These are phyloP conservation scores for Microcera coccophila DNA, from an alignment of 2,329 filamentous ascomycete species.

Conservation along the genomic window DNA sequence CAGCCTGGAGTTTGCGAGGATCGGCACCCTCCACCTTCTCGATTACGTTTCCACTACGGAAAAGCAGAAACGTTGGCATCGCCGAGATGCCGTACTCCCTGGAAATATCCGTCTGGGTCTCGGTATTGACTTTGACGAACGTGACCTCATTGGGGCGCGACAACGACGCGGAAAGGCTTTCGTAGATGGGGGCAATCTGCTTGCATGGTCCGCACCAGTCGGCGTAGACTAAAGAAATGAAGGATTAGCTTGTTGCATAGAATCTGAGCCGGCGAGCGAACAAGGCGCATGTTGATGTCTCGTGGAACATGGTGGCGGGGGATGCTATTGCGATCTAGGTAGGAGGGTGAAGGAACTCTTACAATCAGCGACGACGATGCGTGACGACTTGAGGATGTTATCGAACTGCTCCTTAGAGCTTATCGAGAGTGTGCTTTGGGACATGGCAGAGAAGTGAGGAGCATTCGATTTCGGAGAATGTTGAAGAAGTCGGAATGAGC, in stretches of 20 bases:
- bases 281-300: conserved; percentile 13
- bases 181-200: conserved; percentile 77
- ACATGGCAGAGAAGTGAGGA: conserved; percentile 27
- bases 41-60: conserved; percentile 64
- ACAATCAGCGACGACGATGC: conserved; percentile 87
- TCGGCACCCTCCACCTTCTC: conserved; percentile 73
- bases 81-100: conserved; percentile 68
- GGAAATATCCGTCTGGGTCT: conserved; percentile 70
- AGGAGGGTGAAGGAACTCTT: conserved; percentile 38
- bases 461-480: conserved; percentile 18
- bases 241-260: conserved; percentile 15
- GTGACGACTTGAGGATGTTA: conserved; percentile 64
- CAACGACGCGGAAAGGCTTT: conserved; percentile 67
- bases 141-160: conserved; percentile 69
- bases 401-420: conserved; percentile 61
- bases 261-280: too few relatives aligned
- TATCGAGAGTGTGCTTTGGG: conserved; percentile 28
- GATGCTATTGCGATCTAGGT: conserved; percentile 8
- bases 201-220: conserved; percentile 85
- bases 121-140: conserved; percentile 84
- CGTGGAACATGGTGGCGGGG: conserved; percentile 17
- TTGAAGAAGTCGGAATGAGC: conserved; percentile 20
- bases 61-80: conserved; percentile 90
- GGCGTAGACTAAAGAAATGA: conserved; percentile 61
- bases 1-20: conserved; percentile 62